Evolutionary conservation across 345 rosid species (phyloP).

Genomic region (Salix purpurea): DNA sequence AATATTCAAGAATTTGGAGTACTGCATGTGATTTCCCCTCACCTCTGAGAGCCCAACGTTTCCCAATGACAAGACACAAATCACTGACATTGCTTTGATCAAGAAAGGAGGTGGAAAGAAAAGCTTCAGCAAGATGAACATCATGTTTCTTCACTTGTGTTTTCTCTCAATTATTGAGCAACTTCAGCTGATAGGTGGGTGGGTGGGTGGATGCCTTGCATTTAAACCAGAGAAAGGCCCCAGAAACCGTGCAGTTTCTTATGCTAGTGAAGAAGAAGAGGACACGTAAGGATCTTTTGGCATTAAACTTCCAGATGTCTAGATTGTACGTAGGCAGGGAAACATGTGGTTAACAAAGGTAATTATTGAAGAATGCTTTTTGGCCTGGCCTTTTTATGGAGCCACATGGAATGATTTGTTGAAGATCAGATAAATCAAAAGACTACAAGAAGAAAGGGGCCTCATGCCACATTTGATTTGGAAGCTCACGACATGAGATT

Average conservation of each 20-base stretch:
- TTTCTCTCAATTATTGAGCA: neutral
- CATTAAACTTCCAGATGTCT: neutral
- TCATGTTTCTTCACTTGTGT: neutral
- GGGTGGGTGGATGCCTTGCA: neutral
- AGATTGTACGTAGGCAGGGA: too few species aligned
- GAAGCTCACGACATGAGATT: neutral
- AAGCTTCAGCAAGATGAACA: conserved; percentile 6
- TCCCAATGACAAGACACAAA: conserved; percentile 25
- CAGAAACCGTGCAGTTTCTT: neutral
- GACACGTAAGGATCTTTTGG: neutral
- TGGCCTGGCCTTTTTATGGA: neutral
- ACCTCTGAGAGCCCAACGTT: conserved; percentile 38
- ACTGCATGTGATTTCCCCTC: conserved; percentile 41
- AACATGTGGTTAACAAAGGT: neutral
- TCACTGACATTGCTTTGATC: conserved; percentile 32
- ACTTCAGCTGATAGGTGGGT: neutral
- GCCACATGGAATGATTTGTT: neutral
- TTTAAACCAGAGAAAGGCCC: neutral
- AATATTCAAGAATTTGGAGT: conserved; percentile 50
- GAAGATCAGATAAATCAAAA: neutral
- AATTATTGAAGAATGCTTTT: neutral
- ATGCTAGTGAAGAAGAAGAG: neutral
- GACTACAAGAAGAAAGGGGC: neutral
- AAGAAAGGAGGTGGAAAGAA: conserved; percentile 37
- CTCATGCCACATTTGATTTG: neutral